phyloP scores from a whole-genome alignment of 805 yeast species.

The Ogataea neopini region DNA sequence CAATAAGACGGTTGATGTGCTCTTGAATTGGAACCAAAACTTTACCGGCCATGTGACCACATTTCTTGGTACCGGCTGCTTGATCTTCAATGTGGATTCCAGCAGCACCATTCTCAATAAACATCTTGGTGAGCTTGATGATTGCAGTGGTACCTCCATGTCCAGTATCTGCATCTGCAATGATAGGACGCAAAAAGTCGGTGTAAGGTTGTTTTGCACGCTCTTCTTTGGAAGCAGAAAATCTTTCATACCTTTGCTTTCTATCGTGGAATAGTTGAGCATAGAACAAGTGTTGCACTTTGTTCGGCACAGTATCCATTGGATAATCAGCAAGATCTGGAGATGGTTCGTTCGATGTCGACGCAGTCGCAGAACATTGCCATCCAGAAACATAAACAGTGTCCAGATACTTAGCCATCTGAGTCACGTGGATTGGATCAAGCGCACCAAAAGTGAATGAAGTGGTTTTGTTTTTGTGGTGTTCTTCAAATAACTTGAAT shows the following conservation, averaged over 20 bases:
- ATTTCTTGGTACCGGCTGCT: constrained; percentile 98
- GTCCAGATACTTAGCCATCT: constrained; percentile 95
- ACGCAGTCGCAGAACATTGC: constrained; percentile 98
- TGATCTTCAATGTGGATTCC: constrained; percentile 99
- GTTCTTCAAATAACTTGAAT: constrained; percentile 67
- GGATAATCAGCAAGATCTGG: constrained; percentile 99
- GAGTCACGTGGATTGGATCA: constrained; percentile 93
- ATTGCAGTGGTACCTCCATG: constrained; percentile 98
- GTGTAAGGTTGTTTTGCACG: constrained; percentile 70
- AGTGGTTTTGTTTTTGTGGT: constrained; percentile 68
- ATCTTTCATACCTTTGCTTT: constrained; percentile 87
- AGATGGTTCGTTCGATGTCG: constrained; percentile 95
- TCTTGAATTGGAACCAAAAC: constrained; percentile 97
- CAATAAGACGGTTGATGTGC: constrained; percentile 91
- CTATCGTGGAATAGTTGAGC: constrained; percentile 97
- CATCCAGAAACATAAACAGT: constrained; percentile 94
- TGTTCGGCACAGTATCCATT: constrained; percentile 97
- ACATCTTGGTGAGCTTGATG: constrained; percentile 91
- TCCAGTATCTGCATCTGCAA: constrained; percentile 98
- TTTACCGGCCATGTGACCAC: constrained; percentile 99
- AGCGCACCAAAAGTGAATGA: constrained; percentile 94
- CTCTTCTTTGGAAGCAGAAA: constrained; percentile 58
- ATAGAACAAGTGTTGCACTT: constrained; percentile 94
- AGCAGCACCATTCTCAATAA: constrained; percentile 97
- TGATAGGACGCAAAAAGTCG: constrained; percentile 90